Base-by-base conservation (phyloP, 2,329 filamentous ascomycete genomes). In the Hypoxylon sp. region DNA sequence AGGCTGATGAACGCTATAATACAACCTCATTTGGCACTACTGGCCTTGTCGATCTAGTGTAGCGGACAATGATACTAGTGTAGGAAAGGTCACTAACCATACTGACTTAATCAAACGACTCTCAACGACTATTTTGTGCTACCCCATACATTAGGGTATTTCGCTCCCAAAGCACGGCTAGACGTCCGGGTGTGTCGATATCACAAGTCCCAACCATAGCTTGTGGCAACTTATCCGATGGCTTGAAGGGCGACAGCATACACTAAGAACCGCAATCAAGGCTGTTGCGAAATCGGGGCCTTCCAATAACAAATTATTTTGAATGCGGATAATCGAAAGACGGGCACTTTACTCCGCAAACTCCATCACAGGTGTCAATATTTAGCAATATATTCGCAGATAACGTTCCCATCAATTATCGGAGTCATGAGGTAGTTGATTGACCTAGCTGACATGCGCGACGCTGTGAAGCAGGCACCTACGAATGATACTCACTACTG, bases 31-130 rank as follows among this genome's bases (percentile, higher is more conserved):
- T 22, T 67, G 55, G 40, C 48, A 53, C 46, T 50, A 61, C 57
- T 66, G 42, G 51, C 51, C 58, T 70, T 68, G 61, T 66, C 61
- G 64, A 63, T 67, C 61, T 64, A 55, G 61, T 33, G 54, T 55
- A 46, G 50, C 57, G 55, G 58, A 40, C 55, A 40, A 67, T 35
- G 35, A 60, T 61, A 50, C 61, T 58, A 63, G 42, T 48, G 55
- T 56, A 61, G 61, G 69, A 67, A 69, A 69, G 44, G 53, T 56
- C 48, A 11, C 55, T 49, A 51, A 42, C 53, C 53, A 40, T 60
- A 27, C 62, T 64, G 27, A 44, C 57, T 61, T 31, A 30, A 40
- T 61, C 31, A 61, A 61, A 44, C 55, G 44, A 68, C 44, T 30
- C 57, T 67, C 42, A 42, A 62, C 35, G 49, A 70, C 49, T 55